These are phyloP conservation scores for Colletotrichum agaves DNA, from an alignment of 2,329 filamentous ascomycete genomes.

Conservation along the genomic window DNA sequence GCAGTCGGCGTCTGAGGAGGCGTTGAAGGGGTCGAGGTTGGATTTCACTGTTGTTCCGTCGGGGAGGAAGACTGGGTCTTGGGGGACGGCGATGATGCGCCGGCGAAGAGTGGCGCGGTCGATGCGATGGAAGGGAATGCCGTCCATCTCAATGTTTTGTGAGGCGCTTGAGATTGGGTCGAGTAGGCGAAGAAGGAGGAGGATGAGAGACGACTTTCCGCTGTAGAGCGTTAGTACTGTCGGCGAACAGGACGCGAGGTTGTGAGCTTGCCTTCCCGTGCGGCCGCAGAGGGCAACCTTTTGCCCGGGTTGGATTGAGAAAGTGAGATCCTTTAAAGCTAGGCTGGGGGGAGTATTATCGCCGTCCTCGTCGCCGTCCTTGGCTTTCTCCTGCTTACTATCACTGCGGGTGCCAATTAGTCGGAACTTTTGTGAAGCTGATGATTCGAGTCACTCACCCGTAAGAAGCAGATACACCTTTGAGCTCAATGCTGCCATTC, in stretches of 20 bases:
- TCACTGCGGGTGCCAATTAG: constrained; percentile 2
- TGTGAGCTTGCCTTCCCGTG: constrained; percentile 39
- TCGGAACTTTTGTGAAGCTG: fast-evolving
- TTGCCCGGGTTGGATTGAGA: constrained; percentile 32
- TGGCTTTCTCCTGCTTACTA: constrained; percentile 15
- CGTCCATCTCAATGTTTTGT: constrained; percentile 51
- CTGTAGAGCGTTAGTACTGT: constrained; percentile 28
- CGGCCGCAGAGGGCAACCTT: constrained; percentile 43
- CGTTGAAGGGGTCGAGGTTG: constrained; percentile 51
- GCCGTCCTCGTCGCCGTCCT: not conserved
- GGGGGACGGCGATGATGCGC: constrained; percentile 57
- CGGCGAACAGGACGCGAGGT: fast-evolving
- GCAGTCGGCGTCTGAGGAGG: constrained; percentile 43
- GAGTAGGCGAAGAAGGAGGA: constrained; percentile 48
- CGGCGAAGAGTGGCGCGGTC: constrained; percentile 52
- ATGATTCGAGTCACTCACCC: not conserved
- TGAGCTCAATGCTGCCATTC: constrained; percentile 37
- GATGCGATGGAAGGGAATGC: constrained; percentile 47
- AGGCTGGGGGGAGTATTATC: constrained; percentile 9
- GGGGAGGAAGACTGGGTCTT: constrained; percentile 59
- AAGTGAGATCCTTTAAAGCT: constrained; percentile 30
- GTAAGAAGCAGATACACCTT: constrained; percentile 38
- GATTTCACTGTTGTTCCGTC: constrained; percentile 48
- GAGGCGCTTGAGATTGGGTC: constrained; percentile 42
- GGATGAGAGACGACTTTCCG: constrained; percentile 50